Evolutionary conservation across 2,329 filamentous ascomycete species (phyloP).

Genomic region (Passalora sequoiae): DNA sequence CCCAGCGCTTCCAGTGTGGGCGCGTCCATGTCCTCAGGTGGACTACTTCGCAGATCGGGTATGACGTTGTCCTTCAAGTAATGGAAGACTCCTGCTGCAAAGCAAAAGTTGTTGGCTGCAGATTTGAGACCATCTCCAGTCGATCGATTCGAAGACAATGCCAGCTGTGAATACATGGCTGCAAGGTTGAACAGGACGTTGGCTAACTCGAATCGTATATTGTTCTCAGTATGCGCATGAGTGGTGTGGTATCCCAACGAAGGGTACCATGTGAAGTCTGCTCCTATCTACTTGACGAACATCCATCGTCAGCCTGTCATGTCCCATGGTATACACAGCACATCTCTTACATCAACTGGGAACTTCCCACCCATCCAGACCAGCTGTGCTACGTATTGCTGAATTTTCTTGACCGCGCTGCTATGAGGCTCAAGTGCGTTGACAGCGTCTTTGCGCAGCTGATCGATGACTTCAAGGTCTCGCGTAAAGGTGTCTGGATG

Average conservation of each 20-base stretch:
- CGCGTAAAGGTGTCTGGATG: slow-evolving; percentile 93
- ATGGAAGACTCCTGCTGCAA: slow-evolving; percentile 74
- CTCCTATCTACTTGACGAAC: slow-evolving; percentile 61
- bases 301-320: slow-evolving; percentile 10
- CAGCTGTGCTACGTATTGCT: slow-evolving; percentile 85
- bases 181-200: slow-evolving; percentile 93
- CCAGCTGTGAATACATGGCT: slow-evolving; percentile 88
- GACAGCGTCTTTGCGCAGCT: slow-evolving; percentile 76
- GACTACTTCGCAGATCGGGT: slow-evolving; percentile 70
- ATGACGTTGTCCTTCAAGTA: slow-evolving; percentile 73
- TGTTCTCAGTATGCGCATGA: slow-evolving; percentile 47
- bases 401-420: slow-evolving; percentile 81
- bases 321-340: not conserved
- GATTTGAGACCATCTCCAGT: slow-evolving; percentile 78
- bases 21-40: slow-evolving; percentile 93
- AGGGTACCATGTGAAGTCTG: slow-evolving; percentile 95
- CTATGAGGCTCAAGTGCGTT: slow-evolving; percentile 82
- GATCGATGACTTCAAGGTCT: slow-evolving; percentile 82
- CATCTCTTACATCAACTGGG: slow-evolving; percentile 70
- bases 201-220: slow-evolving; percentile 74
- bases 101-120: slow-evolving; percentile 84
- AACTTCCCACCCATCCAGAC: slow-evolving; percentile 94
- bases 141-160: slow-evolving; percentile 69
- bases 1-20: slow-evolving; percentile 78
- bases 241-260: slow-evolving; percentile 65